Base-by-base conservation (phyloP, 768 basidiomycete genomes). In the Agrocybe pediades region DNA sequence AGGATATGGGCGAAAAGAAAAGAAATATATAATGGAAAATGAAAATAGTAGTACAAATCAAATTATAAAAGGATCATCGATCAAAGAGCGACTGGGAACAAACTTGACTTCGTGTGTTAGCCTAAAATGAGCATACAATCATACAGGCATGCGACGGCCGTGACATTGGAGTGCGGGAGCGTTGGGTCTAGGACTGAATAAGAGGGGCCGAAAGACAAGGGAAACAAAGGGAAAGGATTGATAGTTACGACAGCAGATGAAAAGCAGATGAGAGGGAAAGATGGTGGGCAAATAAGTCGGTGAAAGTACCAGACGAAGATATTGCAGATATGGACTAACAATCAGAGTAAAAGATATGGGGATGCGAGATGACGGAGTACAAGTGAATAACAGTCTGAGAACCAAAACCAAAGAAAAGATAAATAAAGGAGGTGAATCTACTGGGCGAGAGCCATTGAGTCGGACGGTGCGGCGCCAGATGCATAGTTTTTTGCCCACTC, bases 401-500 rank as follows among this genome's bases (percentile, higher is more conserved):
- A 54, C 33, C 50, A 53, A 36, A 42, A 45, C 39, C 45, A 39
- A 44, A 41, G 40, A 47, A 46, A 40, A 43, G 15, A 43, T 39
- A 40, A 29, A 33, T 17, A 30, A 48, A 46, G 41, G 41, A 41
- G 30, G 45, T 46, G 15, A 49, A 57, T 62, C 72, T 61, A 78
- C 63, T 74, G 74, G 59, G 73, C 72, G 54, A 80, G 69, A 55
- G 75, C 69, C 78, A 81, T 81, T 43, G 68, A 68, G 62, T 79
- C 78, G 24, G 68, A 62, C 41, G 63, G 62, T 43, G 65, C 60
- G 45, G 66, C 63, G 27, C 64, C 74, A 47, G 64, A 68, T 62
- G 74, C 60, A 66, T 84, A 78, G 36, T 68, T 71, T 61, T 75
- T 82, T 41, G 88, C 87, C 87, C 87, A 90, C 51, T 88, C 81